Base-by-base conservation (phyloP, 257 asterid genomes). In the Solanum piurae region DNA sequence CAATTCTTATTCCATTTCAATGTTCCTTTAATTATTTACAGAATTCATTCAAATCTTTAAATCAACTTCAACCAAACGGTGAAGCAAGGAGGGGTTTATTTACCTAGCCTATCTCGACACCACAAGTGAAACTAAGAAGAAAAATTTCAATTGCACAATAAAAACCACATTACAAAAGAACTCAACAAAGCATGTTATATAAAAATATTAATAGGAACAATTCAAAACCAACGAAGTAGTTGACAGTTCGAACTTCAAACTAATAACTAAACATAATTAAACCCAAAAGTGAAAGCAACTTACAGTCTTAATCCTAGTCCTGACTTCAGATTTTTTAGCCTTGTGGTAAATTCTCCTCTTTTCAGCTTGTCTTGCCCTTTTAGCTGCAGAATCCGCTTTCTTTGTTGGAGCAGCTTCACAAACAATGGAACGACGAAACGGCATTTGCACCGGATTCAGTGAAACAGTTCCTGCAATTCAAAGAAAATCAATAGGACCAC, bases 321-420 rank as follows among this genome's bases (percentile, higher is more conserved):
- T 94, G 60, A 94, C 75, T 87, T 97, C 99, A 60, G 99, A 97
- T 88, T 95, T 95, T 79, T 83, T 82, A 9, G 96, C 91, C 89
- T 94, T 97, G 86, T 97, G 86, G 84, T 93, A 95, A 25, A 96
- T 3, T 37, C 99, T 91, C 90, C 98, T 95, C 95, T 97, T 97
- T 95, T 97, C 99, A 12, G 99, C 92, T 87, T 95, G 99, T 5
- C 99, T 98, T 87, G 98, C 98, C 91, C 99, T 94, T 92, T 97
- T 97, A 25, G 98, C 99, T 11, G 99, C 99, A 37, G 98, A 95
- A 88, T 97, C 99, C 4, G 98, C 91, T 91, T 94, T 97, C 93
- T 95, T 95, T 29, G 52, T 73, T 2, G 95, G 93, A 87, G 89
- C 95, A 60, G 92, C 98, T 84, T 95, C 99, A 89, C 99, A 95